phyloP scores from a whole-genome alignment of 768 basidiomycete genomes.

The Suillus weaverae region DNA sequence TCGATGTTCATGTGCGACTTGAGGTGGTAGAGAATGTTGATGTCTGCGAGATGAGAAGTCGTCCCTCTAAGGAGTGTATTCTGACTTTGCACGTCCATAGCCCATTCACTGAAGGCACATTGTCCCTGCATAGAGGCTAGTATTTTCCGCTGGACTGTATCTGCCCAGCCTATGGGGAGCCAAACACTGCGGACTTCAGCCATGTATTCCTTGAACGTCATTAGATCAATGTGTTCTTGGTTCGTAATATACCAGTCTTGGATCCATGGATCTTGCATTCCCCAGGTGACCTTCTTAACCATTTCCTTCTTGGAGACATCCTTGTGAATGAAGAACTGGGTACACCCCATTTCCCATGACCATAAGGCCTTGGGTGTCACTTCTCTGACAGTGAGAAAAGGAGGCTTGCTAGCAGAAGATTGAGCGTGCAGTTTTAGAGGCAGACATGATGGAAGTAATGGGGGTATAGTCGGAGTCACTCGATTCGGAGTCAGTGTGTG shows the following conservation, averaged over 20 bases:
- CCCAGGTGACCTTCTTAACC: slow-evolving; percentile 2
- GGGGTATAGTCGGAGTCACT: not conserved
- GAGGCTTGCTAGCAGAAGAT: not conserved
- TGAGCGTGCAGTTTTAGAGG: not conserved
- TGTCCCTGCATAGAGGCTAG: not conserved
- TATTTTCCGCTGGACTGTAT: not conserved
- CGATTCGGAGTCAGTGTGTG: not conserved
- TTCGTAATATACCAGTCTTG: slow-evolving; percentile 12
- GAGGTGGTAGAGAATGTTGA: not conserved
- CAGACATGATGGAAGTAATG: not conserved
- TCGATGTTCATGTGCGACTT: slow-evolving; percentile 1
- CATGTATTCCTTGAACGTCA: slow-evolving; percentile 8
- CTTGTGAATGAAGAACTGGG: not conserved
- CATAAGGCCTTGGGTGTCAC: too few species aligned
- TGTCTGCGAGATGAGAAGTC: not conserved
- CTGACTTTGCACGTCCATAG: not conserved
- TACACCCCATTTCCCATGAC: not conserved
- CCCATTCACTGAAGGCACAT: not conserved
- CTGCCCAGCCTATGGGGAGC: slow-evolving; percentile 14
- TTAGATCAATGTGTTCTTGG: not conserved
- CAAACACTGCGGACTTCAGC: not conserved
- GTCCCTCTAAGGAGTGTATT: not conserved
- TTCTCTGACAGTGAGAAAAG: not conserved
- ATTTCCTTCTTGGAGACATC: not conserved
- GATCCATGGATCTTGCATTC: slow-evolving; percentile 6